These are phyloP conservation scores for Boletus rubropictus DNA, from an alignment of 768 basidiomycete genomes.

Conservation along the genomic window DNA sequence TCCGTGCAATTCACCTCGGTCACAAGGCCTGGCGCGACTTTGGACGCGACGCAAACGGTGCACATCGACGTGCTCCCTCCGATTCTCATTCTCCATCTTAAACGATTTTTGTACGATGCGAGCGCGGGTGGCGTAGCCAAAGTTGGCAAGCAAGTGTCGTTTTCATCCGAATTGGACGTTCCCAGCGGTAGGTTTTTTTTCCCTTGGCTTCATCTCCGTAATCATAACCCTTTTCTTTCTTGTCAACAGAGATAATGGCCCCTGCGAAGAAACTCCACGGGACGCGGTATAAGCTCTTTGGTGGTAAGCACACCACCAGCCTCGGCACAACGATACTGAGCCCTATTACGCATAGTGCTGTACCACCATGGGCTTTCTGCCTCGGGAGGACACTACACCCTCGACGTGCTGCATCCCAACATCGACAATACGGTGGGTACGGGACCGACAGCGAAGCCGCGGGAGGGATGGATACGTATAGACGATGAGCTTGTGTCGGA, in stretches of 20 bases:
- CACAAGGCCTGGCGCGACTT: conserved; percentile 47
- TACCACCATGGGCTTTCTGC: conserved; percentile 94
- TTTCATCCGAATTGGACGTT: conserved; percentile 73
- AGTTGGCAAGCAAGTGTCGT: conserved; percentile 73
- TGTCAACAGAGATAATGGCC: conserved; percentile 52
- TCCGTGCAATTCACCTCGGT: conserved; percentile 65
- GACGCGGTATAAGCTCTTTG: conserved; percentile 75
- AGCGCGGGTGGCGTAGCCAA: conserved; percentile 75
- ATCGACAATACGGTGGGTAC: conserved; percentile 37
- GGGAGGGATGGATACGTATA: conserved; percentile 84
- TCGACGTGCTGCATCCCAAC: conserved; percentile 78
- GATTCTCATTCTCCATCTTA: conserved; percentile 82
- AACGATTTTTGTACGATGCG: conserved; percentile 85
- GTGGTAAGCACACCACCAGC: conserved; percentile 45
- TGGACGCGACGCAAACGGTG: conserved; percentile 69
- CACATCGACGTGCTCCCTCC: conserved; percentile 81
- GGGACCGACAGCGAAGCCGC: conserved; percentile 25
- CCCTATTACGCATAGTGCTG: conserved; percentile 44
- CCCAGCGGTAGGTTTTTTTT: conserved; percentile 44
- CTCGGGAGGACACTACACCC: conserved; percentile 91
- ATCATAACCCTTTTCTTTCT: background rate
- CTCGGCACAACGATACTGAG: background rate
- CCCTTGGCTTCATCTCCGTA: background rate
- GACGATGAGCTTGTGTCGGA: conserved; percentile 88
- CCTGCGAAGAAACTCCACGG: conserved; percentile 42